Evolutionary conservation across 2,329 filamentous ascomycete genomes (phyloP).

Genomic region (Fusarium devonianum): DNA sequence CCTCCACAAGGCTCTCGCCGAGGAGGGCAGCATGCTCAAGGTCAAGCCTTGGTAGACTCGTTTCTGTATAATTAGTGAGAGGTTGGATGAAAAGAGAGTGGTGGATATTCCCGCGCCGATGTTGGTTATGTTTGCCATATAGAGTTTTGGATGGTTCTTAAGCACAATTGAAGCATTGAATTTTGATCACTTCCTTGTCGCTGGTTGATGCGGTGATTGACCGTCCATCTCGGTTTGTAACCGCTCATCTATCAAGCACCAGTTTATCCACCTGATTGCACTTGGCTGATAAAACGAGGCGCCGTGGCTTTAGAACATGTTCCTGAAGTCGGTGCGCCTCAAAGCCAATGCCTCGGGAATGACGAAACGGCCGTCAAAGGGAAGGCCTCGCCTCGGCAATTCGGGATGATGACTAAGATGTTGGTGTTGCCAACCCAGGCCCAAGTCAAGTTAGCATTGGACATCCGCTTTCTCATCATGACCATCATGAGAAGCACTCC

Average conservation of each 20-base stretch:
- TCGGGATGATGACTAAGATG: not conserved
- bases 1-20: conserved; percentile 83
- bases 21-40: conserved; percentile 88
- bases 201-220: not conserved
- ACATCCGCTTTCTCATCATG: too few relatives aligned
- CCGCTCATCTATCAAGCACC: too few relatives aligned
- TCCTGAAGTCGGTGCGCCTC: too few relatives aligned
- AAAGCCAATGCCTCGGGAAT: too few relatives aligned
- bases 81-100: not conserved
- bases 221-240: too few relatives aligned
- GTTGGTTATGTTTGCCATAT: conserved; percentile 9
- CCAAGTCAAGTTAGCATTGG: too few relatives aligned
- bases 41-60: conserved; percentile 67
- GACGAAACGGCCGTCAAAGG: too few relatives aligned
- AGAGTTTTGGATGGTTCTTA: conserved; percentile 14
- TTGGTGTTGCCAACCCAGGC: not conserved
- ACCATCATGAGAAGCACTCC: too few relatives aligned
- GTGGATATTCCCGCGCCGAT: not conserved
- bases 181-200: conserved; percentile 4
- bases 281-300: too few relatives aligned
- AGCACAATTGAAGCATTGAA: conserved; percentile 11
- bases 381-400: too few relatives aligned
- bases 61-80: conserved; percentile 9
- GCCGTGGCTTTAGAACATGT: too few relatives aligned
- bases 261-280: too few relatives aligned